Evolutionary conservation across 805 yeast genomes (phyloP).

Genomic region (Candida tibetensis): DNA sequence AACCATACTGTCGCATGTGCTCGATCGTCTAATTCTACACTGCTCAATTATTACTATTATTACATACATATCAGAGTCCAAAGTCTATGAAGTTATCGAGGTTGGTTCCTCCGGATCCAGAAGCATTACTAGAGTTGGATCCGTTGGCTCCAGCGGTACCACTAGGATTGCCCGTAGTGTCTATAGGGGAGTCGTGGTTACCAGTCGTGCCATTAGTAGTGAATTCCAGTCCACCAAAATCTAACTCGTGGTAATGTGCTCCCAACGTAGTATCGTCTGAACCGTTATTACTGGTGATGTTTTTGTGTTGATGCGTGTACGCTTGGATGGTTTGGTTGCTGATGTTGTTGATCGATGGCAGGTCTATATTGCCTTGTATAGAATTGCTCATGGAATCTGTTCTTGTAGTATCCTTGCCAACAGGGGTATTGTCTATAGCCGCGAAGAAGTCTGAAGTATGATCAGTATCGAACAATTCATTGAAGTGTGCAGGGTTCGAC

Average conservation of each 20-base stretch:
- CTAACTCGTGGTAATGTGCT: constrained; percentile 9
- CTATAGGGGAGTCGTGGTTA: constrained; percentile 2
- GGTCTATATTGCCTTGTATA: constrained; percentile 8
- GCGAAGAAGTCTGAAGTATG: constrained; percentile 17
- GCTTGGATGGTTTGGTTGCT: constrained; percentile 12
- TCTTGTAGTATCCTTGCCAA: not conserved
- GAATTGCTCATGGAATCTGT: not conserved
- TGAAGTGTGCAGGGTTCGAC: not conserved
- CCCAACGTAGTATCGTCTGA: constrained; percentile 3
- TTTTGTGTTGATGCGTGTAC: constrained; percentile 13
- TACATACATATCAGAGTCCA: constrained; percentile 5
- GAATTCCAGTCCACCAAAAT: constrained; percentile 6
- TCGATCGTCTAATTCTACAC: too few relatives aligned
- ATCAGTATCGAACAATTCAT: constrained; percentile 3
- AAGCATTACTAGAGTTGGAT: constrained; percentile 2
- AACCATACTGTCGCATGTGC: too few relatives aligned
- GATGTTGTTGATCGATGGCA: constrained; percentile 8
- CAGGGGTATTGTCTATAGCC: constrained; percentile 1
- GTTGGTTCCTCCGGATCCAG: constrained; percentile 12
- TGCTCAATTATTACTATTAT: not conserved
- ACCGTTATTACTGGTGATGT: constrained; percentile 4
- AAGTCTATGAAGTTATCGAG: constrained; percentile 23
- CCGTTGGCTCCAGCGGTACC: constrained; percentile 2
- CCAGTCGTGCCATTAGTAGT: not conserved
- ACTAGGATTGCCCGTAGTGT: constrained; percentile 5